phyloP scores from a whole-genome alignment of 768 basidiomycete species.

The Cystobasidium ongulense region DNA sequence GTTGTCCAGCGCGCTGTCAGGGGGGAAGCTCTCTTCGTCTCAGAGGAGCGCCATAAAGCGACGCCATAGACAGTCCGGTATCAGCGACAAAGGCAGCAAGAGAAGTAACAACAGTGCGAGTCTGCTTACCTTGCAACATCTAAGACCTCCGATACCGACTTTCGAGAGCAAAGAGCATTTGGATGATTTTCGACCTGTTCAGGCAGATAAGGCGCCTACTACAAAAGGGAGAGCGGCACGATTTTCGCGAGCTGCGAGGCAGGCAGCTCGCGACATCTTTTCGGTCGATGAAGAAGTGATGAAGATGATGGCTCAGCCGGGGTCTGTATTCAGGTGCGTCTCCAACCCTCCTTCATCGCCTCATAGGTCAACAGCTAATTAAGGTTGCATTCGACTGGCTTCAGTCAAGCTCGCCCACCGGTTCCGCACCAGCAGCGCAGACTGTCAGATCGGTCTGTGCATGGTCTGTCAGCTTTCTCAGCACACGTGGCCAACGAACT shows the following conservation, averaged over 20 bases:
- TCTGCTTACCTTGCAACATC: neutral
- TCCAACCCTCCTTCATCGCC: neutral
- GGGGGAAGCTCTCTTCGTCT: neutral
- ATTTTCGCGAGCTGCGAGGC: neutral
- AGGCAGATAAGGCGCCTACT: neutral
- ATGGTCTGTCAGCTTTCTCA: conserved; percentile 18
- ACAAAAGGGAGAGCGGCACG: neutral
- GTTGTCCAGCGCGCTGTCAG: neutral
- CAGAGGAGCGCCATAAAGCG: conserved; percentile 9
- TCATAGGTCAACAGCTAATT: neutral
- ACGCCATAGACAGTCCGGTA: conserved; percentile 24
- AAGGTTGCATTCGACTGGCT: neutral
- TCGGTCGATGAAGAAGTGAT: conserved; percentile 25
- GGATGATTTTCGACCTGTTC: neutral
- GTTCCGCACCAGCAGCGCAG: neutral
- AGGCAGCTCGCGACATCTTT: conserved; percentile 7
- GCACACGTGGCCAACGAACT: conserved; percentile 11
- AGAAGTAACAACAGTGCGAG: conserved; percentile 22
- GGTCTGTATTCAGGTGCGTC: conserved; percentile 5
- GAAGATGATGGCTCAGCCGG: conserved; percentile 15
- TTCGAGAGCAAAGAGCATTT: neutral
- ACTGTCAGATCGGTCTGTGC: neutral
- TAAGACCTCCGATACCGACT: neutral
- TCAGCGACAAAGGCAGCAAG: conserved; percentile 34
- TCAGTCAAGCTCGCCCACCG: neutral